These are phyloP conservation scores for Coemansia sp. DNA, from an alignment of 192 early-diverging fungal species.

Conservation along the genomic window DNA sequence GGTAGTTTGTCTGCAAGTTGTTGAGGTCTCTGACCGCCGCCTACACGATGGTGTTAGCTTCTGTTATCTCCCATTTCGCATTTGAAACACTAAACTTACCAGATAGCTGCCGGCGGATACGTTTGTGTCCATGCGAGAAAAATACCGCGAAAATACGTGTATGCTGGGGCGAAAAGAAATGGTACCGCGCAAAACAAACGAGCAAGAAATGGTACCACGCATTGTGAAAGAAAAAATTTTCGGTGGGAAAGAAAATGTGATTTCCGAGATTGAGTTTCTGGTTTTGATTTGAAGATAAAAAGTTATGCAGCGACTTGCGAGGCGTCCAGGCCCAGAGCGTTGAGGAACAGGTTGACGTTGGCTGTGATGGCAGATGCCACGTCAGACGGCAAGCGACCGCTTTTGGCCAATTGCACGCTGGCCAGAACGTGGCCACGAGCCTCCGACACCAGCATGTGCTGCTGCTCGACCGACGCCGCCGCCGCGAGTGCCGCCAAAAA, in stretches of 20 bases:
- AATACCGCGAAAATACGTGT: not conserved
- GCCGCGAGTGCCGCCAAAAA: constrained; percentile 96
- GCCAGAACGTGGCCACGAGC: constrained; percentile 82
- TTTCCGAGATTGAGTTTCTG: not conserved
- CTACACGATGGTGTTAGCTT: constrained; percentile 38
- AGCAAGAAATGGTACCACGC: constrained; percentile 6
- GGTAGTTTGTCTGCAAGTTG: constrained; percentile 83
- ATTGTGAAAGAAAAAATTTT: not conserved
- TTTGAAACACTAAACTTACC: not conserved
- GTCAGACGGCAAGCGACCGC: constrained; percentile 57
- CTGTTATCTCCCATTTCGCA: not conserved
- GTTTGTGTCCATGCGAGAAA: not conserved
- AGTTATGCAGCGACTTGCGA: constrained; percentile 19
- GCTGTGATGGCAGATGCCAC: constrained; percentile 65
- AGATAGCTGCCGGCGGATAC: constrained; percentile 1
- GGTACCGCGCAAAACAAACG: not conserved
- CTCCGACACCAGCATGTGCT: constrained; percentile 88
- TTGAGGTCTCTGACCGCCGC: constrained; percentile 79
- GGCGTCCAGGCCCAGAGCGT: constrained; percentile 87
- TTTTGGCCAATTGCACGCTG: constrained; percentile 66
- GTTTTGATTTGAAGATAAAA: not conserved
- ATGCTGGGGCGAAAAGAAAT: not conserved
- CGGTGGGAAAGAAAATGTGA: not conserved
- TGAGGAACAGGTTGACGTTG: constrained; percentile 95
- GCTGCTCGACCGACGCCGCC: constrained; percentile 91